phyloP scores from a whole-genome alignment of 2,329 filamentous ascomycete species.

The Fusarium sp. region DNA sequence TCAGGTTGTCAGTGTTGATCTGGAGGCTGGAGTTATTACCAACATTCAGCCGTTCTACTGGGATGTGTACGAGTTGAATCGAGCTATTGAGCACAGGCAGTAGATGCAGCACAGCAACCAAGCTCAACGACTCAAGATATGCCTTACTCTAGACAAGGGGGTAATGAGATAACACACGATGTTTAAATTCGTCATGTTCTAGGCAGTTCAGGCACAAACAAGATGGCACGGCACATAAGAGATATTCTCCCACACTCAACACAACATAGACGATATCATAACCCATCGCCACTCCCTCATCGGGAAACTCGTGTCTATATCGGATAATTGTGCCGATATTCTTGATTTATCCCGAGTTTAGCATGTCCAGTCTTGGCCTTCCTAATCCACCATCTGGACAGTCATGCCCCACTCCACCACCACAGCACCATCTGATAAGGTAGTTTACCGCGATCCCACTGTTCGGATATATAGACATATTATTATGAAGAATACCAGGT shows the following conservation, averaged over 20 bases:
- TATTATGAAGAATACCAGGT: background rate
- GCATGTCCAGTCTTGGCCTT: background rate
- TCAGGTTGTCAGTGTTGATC: slow-evolving; percentile 47
- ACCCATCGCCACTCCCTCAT: background rate
- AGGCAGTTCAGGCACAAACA: too few relatives aligned
- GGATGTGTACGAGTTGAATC: slow-evolving; percentile 45
- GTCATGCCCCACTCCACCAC: background rate
- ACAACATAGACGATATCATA: background rate
- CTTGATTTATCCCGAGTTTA: background rate
- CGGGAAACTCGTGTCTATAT: background rate
- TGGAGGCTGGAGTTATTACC: slow-evolving; percentile 44
- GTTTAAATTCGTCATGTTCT: too few relatives aligned
- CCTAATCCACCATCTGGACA: background rate
- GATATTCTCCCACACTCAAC: too few relatives aligned
- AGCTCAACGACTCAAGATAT: too few relatives aligned
- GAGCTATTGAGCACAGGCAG: slow-evolving; percentile 30
- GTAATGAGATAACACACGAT: background rate
- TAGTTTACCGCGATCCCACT: background rate
- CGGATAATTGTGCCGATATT: background rate
- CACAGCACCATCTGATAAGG: background rate
- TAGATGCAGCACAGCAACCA: background rate
- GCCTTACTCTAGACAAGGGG: fast-evolving
- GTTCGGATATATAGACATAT: background rate
- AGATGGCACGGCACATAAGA: too few relatives aligned
- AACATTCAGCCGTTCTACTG: slow-evolving; percentile 50